phyloP scores from a whole-genome alignment of 139 green algal species.

The Auxenochlorella pyrenoidosa region DNA sequence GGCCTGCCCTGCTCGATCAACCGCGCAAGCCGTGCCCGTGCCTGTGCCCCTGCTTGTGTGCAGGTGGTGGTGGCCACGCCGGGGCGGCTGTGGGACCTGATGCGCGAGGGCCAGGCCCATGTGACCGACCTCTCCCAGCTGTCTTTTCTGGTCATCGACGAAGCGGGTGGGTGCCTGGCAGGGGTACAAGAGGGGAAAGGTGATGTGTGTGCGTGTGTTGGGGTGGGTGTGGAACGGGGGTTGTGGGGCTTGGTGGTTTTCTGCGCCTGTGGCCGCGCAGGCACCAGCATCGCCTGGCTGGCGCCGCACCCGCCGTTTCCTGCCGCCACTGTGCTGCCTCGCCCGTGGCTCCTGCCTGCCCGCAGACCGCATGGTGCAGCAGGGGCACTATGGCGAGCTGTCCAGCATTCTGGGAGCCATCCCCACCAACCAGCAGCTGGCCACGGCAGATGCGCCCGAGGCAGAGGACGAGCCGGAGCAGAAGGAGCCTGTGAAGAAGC shows the following conservation, averaged over 20 bases:
- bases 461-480: not conserved
- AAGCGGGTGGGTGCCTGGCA: slow-evolving; percentile 68
- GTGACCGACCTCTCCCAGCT: slow-evolving; percentile 73
- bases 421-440: slow-evolving; percentile 6
- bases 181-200: too few relatives aligned
- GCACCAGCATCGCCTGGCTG: not conserved
- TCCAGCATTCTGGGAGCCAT: slow-evolving; percentile 79
- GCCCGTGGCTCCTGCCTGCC: too few relatives aligned
- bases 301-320: not conserved
- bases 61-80: slow-evolving; percentile 94
- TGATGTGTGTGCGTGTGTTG: not conserved
- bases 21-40: too few relatives aligned
- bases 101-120: slow-evolving; percentile 76
- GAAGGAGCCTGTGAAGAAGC: not conserved
- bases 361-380: slow-evolving; percentile 92
- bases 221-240: too few relatives aligned
- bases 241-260: too few relatives aligned
- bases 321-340: too few relatives aligned
- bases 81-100: slow-evolving; percentile 96
- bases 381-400: slow-evolving; percentile 88
- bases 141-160: slow-evolving; percentile 88
- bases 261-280: not conserved
- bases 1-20: too few relatives aligned
- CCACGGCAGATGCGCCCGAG: not conserved
- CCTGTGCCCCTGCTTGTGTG: too few relatives aligned